Evolutionary conservation across 805 yeast genomes (phyloP).

Genomic region (Candida vaughaniae): DNA sequence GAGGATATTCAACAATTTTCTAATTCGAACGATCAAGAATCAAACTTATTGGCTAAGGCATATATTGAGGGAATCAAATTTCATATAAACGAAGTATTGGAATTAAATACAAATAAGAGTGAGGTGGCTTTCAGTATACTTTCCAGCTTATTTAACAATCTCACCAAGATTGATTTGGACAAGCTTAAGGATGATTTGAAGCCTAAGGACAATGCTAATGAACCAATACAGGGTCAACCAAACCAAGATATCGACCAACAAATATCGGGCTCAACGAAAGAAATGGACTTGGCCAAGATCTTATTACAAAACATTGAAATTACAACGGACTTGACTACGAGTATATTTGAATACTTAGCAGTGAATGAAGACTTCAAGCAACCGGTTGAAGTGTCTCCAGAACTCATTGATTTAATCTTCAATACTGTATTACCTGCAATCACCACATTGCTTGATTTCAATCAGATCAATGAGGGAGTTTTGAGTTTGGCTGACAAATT

Average conservation of each 20-base stretch:
- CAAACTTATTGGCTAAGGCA: slow-evolving; percentile 27
- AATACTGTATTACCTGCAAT: slow-evolving; percentile 28
- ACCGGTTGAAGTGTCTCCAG: slow-evolving; percentile 21
- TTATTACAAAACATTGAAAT: slow-evolving; percentile 66
- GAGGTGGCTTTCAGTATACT: slow-evolving; percentile 21
- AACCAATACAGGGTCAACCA: slow-evolving; percentile 23
- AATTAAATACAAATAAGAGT: slow-evolving; percentile 18
- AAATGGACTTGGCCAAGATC: slow-evolving; percentile 45
- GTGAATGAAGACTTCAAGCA: slow-evolving; percentile 25
- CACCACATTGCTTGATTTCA: slow-evolving; percentile 36
- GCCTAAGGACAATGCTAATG: slow-evolving; percentile 36
- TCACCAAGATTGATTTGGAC: slow-evolving; percentile 29
- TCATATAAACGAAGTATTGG: slow-evolving; percentile 36
- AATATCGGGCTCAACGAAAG: slow-evolving; percentile 30
- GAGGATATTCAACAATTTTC: slow-evolving; percentile 4
- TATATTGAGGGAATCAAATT: slow-evolving; percentile 44
- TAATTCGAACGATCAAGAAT: slow-evolving; percentile 1
- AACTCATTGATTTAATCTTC: slow-evolving; percentile 20
- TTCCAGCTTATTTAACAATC: slow-evolving; percentile 19
- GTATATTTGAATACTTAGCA: slow-evolving; percentile 59
- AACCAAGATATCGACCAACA: slow-evolving; percentile 23
- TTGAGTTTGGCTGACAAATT: slow-evolving; percentile 51
- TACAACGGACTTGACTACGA: slow-evolving; percentile 72
- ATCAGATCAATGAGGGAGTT: slow-evolving; percentile 23
- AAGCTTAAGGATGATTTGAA: slow-evolving; percentile 24